Conservation (phyloP, 2,329 filamentous ascomycete species). For the Paracoccidioides lutzii region DNA sequence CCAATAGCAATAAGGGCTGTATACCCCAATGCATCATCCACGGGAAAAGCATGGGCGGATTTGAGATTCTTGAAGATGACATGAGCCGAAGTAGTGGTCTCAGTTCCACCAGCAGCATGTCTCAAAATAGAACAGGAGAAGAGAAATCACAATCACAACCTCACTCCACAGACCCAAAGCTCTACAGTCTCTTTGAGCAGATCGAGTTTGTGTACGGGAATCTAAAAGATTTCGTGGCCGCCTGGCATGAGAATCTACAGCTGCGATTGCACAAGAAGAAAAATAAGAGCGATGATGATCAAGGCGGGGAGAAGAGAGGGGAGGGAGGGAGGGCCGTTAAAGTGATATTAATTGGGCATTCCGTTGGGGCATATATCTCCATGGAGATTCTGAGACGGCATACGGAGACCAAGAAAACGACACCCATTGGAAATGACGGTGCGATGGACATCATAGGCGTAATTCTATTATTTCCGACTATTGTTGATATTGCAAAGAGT, state of each 20-base stretch:
- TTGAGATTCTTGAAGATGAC: conserved; percentile 16
- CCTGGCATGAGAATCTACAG: conserved; percentile 5
- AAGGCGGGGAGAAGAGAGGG: conserved; percentile 1
- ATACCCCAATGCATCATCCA: conserved; percentile 14
- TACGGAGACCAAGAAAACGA: conserved; percentile 23
- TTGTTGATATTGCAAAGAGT: conserved; percentile 56
- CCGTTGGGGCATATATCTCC: conserved; percentile 58
- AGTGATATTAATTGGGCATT: conserved; percentile 60
- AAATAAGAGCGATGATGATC: neutral
- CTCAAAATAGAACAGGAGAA: neutral
- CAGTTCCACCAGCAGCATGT: neutral
- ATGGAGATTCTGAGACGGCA: conserved; percentile 54
- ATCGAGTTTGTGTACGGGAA: conserved; percentile 36
- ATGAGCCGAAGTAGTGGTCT: neutral
- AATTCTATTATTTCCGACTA: conserved; percentile 60
- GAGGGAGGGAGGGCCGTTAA: conserved; percentile 13
- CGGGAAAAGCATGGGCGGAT: conserved; percentile 25
- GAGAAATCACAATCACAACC: neutral
- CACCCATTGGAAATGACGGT: conserved; percentile 8
- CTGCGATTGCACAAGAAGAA: neutral
- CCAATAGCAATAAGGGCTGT: neutral
- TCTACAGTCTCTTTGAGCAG: conserved; percentile 36
- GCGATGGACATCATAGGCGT: conserved; percentile 36
- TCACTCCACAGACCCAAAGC: neutral
- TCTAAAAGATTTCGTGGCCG: conserved; percentile 28